Base-by-base conservation (phyloP, 169 alveolate species). In the Plasmodium ovale region DNA sequence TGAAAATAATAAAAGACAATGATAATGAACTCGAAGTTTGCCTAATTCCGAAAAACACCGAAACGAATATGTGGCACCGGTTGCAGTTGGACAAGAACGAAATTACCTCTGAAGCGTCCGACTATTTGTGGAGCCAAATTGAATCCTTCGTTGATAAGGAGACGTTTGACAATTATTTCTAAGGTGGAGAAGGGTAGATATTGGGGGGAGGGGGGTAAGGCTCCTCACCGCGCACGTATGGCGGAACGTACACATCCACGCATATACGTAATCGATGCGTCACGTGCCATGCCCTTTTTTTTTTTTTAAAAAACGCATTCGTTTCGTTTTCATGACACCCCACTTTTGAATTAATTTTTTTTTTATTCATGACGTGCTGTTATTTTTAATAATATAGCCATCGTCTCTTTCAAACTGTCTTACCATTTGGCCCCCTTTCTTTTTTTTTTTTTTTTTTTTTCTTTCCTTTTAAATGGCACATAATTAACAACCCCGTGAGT, bases 71-170 rank as follows among this genome's bases (percentile, higher is more conserved):
- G 89, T 79, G 89, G 89, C 89, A 79, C 27, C 23, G 68, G 31
- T 47, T 79, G 7, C 89, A 79, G 29, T 12, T 79, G 47, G 89
- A 79, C 23, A 79, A 79, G 56, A 64, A 59, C 27, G 89, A 79
- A 58, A 79, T 79, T 21, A 79, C 89, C 2, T 44, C 89, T 27
- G 89, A 79, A 1, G 65, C 89, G 6, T 64, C 82, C 10, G 82
- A 79, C 35, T 79, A 79, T 44, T 58, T 79, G 35, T 79, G 89
- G 89, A 79, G 42, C 53, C 89, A 79, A 42, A 79, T 79, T 21
- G 89, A 79, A 58, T 64, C 89, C 35, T 79, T 79, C 42, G 89
- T 79, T 14, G 89, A 79, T 31, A 79, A 65, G 39, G 82, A 65
- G 16, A 47, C 82, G 2, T 58, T 79, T 70, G 56, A 27, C 35